A percentile compares a stretch with the other conserved stretches of the same genome.
Evolutionary conservation across 164 flowering plant genomes (phyloP).

Genomic region (Amborella trichopoda): DNA sequence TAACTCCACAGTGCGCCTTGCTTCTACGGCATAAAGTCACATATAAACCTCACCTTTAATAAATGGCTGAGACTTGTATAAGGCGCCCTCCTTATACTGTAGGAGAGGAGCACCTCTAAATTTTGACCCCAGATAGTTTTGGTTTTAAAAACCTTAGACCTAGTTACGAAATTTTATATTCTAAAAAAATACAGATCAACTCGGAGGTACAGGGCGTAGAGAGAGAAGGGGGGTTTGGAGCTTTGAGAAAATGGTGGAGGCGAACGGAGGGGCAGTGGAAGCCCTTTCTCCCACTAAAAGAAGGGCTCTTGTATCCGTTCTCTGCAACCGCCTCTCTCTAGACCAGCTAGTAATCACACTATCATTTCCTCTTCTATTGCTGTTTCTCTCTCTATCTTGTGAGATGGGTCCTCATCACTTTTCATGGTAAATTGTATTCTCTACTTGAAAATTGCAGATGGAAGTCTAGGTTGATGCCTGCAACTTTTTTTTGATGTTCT

Average conservation of each 20-base stretch:
- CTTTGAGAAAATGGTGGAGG: constrained; percentile 1
- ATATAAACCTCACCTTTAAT: too few relatives aligned
- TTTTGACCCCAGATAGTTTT: too few relatives aligned
- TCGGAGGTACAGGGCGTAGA: neutral
- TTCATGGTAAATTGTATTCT: neutral
- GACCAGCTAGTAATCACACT: constrained; percentile 44
- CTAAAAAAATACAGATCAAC: neutral
- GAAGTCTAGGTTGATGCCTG: neutral
- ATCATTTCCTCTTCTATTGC: neutral
- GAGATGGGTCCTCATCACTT: neutral
- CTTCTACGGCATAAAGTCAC: too few relatives aligned
- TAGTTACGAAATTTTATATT: neutral
- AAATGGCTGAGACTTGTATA: too few relatives aligned
- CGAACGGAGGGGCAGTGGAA: constrained; percentile 1
- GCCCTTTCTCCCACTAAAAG: constrained; percentile 9
- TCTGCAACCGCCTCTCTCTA: constrained; percentile 34
- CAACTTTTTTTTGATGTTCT: neutral
- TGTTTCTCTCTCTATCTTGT: neutral
- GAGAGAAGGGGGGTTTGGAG: too few relatives aligned
- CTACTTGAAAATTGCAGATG: neutral
- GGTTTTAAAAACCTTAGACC: neutral
- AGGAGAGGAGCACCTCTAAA: too few relatives aligned
- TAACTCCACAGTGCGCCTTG: too few relatives aligned
- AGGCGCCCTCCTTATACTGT: too few relatives aligned
- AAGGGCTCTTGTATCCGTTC: constrained; percentile 21